Conservation (phyloP, 2,329 filamentous ascomycete genomes). For the Graphilbum fragrans region DNA sequence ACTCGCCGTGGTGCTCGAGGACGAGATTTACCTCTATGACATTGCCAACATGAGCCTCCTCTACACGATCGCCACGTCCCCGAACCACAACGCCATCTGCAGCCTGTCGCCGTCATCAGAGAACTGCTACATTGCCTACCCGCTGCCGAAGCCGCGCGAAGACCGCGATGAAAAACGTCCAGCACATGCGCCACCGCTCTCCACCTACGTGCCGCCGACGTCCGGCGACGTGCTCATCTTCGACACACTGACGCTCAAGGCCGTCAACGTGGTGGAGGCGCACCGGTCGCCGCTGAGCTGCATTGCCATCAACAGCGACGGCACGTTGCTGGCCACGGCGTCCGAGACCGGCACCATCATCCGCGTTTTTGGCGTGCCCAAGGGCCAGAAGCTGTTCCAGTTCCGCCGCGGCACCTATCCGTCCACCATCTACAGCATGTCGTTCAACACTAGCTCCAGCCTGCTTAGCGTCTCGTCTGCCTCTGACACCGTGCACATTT, state of each 20-base stretch:
- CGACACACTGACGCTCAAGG: conserved; percentile 78
- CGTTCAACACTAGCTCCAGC: conserved; percentile 89
- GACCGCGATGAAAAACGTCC: conserved; percentile 48
- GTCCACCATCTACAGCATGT: conserved; percentile 95
- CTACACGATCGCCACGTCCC: conserved; percentile 84
- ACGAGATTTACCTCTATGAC: conserved; percentile 96
- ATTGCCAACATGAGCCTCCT: conserved; percentile 97
- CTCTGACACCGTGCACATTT: conserved; percentile 93
- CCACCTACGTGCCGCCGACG: conserved; percentile 69
- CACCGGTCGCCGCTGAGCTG: conserved; percentile 85
- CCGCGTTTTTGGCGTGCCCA: conserved; percentile 84
- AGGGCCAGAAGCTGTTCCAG: conserved; percentile 87
- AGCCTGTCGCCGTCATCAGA: conserved; percentile 89
- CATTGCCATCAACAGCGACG: conserved; percentile 85
- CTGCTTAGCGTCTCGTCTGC: conserved; percentile 91
- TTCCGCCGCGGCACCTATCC: conserved; percentile 94
- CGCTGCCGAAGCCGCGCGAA: conserved; percentile 63
- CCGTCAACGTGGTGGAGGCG: conserved; percentile 89
- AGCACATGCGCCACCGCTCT: conserved; percentile 72
- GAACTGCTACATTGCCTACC: conserved; percentile 91
- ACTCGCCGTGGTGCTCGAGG: conserved; percentile 84
- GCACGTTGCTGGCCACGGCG: conserved; percentile 81
- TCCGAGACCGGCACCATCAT: conserved; percentile 98
- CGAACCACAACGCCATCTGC: conserved; percentile 85
- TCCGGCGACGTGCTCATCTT: conserved; percentile 90